Evolutionary conservation across 257 asterid genomes (phyloP).

Genomic region (Primulina eburnea): DNA sequence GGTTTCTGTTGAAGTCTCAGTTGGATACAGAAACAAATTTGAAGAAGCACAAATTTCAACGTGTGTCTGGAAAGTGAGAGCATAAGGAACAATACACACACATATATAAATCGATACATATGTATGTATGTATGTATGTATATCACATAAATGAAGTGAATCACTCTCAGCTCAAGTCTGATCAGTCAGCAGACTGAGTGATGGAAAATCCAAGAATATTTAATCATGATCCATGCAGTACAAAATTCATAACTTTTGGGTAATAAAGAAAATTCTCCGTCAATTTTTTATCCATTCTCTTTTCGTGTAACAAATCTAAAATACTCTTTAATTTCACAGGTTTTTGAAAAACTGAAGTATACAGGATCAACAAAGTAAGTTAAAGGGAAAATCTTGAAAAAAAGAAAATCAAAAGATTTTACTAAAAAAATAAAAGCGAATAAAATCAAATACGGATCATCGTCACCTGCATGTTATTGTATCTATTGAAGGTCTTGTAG

Average conservation of each 20-base stretch:
- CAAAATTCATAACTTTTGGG: neutral
- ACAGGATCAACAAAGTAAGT: neutral
- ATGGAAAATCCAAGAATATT: slow-evolving; percentile 20
- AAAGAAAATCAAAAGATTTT: neutral
- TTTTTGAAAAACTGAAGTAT: neutral
- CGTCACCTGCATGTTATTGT: slow-evolving; percentile 94
- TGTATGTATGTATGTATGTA: slow-evolving; percentile 18
- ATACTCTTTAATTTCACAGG: slow-evolving; percentile 1
- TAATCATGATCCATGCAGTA: slow-evolving; percentile 25
- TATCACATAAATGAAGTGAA: slow-evolving; percentile 58
- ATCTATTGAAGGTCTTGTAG: slow-evolving; percentile 82
- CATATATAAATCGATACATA: no score
- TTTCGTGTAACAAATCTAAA: slow-evolving; percentile 4
- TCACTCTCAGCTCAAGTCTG: slow-evolving; percentile 32
- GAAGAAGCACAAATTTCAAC: slow-evolving; percentile 45
- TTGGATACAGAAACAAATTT: slow-evolving; percentile 40
- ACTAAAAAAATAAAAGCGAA: neutral
- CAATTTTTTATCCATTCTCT: neutral
- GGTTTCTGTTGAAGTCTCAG: slow-evolving; percentile 38
- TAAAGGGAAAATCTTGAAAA: neutral
- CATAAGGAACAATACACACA: slow-evolving; percentile 60
- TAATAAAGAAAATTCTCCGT: neutral
- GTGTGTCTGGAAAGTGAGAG: slow-evolving; percentile 27
- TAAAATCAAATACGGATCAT: neutral
- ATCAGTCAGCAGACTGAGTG: slow-evolving; percentile 34